phyloP scores from a whole-genome alignment of 805 yeast species.

The Saccharomycopsis capsularis region DNA sequence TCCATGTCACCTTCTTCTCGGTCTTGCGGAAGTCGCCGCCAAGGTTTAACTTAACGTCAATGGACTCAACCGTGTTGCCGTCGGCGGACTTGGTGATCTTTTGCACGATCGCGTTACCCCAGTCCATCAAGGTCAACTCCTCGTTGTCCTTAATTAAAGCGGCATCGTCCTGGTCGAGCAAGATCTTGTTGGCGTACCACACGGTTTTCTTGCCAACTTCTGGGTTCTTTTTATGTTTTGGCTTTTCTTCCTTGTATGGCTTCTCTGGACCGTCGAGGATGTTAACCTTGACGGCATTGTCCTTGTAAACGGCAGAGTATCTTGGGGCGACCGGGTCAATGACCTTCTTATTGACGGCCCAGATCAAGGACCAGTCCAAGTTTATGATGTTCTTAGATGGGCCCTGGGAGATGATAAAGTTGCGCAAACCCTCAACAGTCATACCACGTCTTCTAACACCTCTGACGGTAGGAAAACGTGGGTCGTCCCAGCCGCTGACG shows the following conservation, averaged over 20 bases:
- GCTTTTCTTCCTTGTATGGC: slow-evolving; percentile 62
- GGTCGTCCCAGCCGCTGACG: slow-evolving; percentile 97
- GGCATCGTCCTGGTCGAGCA: slow-evolving; percentile 85
- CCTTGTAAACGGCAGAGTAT: slow-evolving; percentile 67
- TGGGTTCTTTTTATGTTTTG: slow-evolving; percentile 93
- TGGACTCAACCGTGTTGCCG: slow-evolving; percentile 43
- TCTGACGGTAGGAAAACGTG: slow-evolving; percentile 98
- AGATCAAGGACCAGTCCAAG: slow-evolving; percentile 94
- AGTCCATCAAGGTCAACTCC: slow-evolving; percentile 96
- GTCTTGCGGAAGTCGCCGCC: slow-evolving; percentile 98
- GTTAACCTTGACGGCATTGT: slow-evolving; percentile 62
- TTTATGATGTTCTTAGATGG: slow-evolving; percentile 96
- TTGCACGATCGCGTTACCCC: slow-evolving; percentile 90
- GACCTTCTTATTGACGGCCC: slow-evolving; percentile 96
- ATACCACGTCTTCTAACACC: slow-evolving; percentile 99
- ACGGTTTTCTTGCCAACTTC: slow-evolving; percentile 83
- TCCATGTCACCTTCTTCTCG: slow-evolving; percentile 90
- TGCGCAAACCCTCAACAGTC: slow-evolving; percentile 96
- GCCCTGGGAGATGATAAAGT: slow-evolving; percentile 92
- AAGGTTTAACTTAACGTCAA: slow-evolving; percentile 75
- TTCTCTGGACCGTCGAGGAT: slow-evolving; percentile 63
- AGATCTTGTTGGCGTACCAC: slow-evolving; percentile 51
- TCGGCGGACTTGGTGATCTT: slow-evolving; percentile 58
- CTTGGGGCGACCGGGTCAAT: slow-evolving; percentile 98
- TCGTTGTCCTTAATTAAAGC: slow-evolving; percentile 64